Evolutionary conservation across 2,329 filamentous ascomycete species (phyloP).

Genomic region (Pseudogymnoascus sp.): DNA sequence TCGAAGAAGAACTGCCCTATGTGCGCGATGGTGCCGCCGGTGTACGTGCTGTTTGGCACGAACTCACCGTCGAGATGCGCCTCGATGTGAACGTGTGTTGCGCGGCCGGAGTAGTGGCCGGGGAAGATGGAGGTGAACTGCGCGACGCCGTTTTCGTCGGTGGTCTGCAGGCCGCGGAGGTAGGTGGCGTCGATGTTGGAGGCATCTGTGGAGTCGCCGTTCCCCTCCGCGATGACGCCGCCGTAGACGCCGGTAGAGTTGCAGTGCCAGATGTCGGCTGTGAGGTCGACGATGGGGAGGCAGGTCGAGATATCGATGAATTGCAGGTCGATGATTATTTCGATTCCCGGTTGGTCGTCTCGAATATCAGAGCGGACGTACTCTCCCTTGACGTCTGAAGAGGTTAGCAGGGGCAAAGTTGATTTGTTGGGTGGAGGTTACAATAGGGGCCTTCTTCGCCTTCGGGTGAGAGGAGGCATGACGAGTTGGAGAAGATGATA

Average conservation of each 20-base stretch:
- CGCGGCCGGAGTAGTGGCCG: slow-evolving; percentile 37
- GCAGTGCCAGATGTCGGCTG: slow-evolving; percentile 44
- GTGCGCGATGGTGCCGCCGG: slow-evolving; percentile 44
- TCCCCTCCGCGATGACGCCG: slow-evolving; percentile 36
- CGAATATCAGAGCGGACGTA: slow-evolving; percentile 31
- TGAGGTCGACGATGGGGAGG: slow-evolving; percentile 39
- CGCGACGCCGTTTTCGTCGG: slow-evolving; percentile 34
- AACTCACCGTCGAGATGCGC: slow-evolving; percentile 34
- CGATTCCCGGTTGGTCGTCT: slow-evolving; percentile 31
- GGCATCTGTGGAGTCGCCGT: slow-evolving; percentile 34
- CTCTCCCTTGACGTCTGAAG: slow-evolving; percentile 30
- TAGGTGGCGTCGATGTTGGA: slow-evolving; percentile 33
- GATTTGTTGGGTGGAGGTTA: background rate
- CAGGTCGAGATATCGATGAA: slow-evolving; percentile 47
- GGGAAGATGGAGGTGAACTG: slow-evolving; percentile 37
- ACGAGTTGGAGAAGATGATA: slow-evolving; percentile 20
- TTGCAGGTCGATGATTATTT: slow-evolving; percentile 40
- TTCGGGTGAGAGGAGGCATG: slow-evolving; percentile 28
- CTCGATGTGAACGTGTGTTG: slow-evolving; percentile 42
- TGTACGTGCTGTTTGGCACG: slow-evolving; percentile 38
- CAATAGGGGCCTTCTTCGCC: slow-evolving; percentile 31
- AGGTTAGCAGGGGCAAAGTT: slow-evolving; percentile 11
- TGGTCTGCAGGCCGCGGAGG: slow-evolving; percentile 35
- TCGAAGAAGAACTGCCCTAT: slow-evolving; percentile 60
- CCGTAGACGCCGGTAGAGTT: slow-evolving; percentile 42